Percentiles rank a stretch among this genome's conserved stretches.
Conservation (phyloP, 2,329 filamentous ascomycete genomes). For the Pseudogymnoascus sp. region DNA sequence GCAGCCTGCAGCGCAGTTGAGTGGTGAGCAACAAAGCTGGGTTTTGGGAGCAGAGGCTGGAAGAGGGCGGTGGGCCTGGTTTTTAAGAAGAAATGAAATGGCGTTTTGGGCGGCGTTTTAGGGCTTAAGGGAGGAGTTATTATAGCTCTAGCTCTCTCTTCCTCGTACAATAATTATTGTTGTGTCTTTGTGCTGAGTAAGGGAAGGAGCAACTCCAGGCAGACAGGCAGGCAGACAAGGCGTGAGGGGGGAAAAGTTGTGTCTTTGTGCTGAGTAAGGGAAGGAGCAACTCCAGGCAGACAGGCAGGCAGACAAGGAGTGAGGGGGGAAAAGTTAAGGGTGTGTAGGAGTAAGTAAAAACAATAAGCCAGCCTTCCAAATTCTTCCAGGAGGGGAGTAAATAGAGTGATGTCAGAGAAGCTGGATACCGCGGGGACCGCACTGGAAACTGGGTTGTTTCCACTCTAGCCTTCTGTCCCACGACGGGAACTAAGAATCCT, state of each 20-base stretch:
- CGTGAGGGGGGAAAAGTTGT: not conserved
- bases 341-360: not conserved
- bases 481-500: not conserved
- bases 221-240: not conserved
- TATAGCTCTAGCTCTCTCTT: not conserved
- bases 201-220: not conserved
- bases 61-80: not conserved
- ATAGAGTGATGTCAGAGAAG: not conserved
- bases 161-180: not conserved
- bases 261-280: slow-evolving; percentile 1
- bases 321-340: not conserved
- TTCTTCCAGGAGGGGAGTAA: not conserved
- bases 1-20: slow-evolving; percentile 6
- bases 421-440: not conserved
- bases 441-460: not conserved
- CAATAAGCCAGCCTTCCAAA: not conserved
- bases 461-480: not conserved
- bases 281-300: not conserved
- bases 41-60: not conserved
- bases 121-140: not conserved
- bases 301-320: not conserved
- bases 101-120: slow-evolving; percentile 1
- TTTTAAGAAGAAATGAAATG: not conserved
- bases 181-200: slow-evolving; percentile 3
- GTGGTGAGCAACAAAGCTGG: not conserved